These are phyloP conservation scores for Colletotrichum ledebouriae DNA, from an alignment of 2,329 filamentous ascomycete species.

Conservation along the genomic window DNA sequence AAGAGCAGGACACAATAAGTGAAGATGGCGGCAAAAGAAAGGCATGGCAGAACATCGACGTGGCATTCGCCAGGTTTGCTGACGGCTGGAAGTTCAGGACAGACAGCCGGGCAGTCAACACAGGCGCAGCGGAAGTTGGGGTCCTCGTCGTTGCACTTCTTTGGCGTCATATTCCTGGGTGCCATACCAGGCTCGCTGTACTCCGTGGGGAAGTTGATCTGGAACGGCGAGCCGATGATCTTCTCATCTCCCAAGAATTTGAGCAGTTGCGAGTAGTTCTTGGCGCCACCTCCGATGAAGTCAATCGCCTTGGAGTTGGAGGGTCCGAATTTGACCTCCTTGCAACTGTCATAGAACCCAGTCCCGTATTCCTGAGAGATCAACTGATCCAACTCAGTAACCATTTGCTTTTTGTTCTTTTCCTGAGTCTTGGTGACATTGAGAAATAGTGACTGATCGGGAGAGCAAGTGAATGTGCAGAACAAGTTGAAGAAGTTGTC, in stretches of 20 bases:
- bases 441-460: conserved; percentile 94
- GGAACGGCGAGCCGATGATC: conserved; percentile 91
- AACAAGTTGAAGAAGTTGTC: conserved; percentile 99
- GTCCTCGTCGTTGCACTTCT: conserved; percentile 91
- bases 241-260: conserved; percentile 96
- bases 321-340: conserved; percentile 97
- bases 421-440: conserved; percentile 85
- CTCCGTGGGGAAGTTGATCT: conserved; percentile 88
- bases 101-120: conserved; percentile 90
- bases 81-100: conserved; percentile 85
- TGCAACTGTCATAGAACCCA: conserved; percentile 96
- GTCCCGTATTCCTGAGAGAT: conserved; percentile 86
- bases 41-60: conserved; percentile 89
- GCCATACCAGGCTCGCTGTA: conserved; percentile 78
- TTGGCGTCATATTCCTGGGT: conserved; percentile 78
- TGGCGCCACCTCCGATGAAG: conserved; percentile 94
- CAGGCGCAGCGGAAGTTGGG: conserved; percentile 91
- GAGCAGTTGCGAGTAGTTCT: conserved; percentile 87
- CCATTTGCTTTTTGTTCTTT: conserved; percentile 69
- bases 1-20: conserved; percentile 83
- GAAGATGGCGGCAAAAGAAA: conserved; percentile 93
- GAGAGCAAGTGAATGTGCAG: conserved; percentile 98
- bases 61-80: conserved; percentile 78
- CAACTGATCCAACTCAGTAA: conserved; percentile 91
- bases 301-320: conserved; percentile 95